phyloP scores from a whole-genome alignment of 1,139 yeast species.

The Pneumocystis wakefieldiae region DNA sequence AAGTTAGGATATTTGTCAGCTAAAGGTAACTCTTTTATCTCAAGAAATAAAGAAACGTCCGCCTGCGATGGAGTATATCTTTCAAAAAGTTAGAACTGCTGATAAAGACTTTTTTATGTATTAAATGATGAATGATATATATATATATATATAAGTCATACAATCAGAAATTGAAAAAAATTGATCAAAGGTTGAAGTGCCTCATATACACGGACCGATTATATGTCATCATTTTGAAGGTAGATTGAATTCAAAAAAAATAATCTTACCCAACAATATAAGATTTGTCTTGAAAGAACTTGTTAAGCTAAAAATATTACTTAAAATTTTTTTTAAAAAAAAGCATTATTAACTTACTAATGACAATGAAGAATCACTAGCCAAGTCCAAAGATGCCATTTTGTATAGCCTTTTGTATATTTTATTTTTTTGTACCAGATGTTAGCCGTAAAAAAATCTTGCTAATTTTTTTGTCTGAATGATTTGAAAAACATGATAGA shows the following conservation, averaged over 20 bases:
- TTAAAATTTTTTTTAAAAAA: not conserved
- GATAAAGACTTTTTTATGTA: not conserved
- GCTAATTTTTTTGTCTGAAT: not conserved
- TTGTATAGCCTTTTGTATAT: not conserved
- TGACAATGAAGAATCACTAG: not conserved
- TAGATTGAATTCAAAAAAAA: constrained; percentile 3
- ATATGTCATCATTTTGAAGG: constrained; percentile 42
- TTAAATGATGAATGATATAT: constrained; percentile 2
- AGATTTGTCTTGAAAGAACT: constrained; percentile 14
- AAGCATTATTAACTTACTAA: not conserved
- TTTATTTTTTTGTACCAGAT: not conserved
- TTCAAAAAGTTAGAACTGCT: constrained; percentile 5
- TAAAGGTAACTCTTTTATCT: constrained; percentile 52
- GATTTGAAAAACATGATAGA: too few species aligned
- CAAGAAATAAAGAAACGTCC: constrained; percentile 81
- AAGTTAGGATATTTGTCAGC: constrained; percentile 73
- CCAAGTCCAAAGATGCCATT: not conserved
- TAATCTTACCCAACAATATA: constrained; percentile 84
- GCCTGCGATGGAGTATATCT: constrained; percentile 87
- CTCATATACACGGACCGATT: constrained; percentile 93
- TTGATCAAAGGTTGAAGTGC: constrained; percentile 70
- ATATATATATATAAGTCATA: constrained; percentile 6
- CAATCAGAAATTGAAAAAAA: constrained; percentile 26
- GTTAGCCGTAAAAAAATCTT: not conserved
- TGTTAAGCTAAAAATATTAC: constrained; percentile 9